Conservation (phyloP, 2,329 filamentous ascomycete genomes). For the Colletotrichum echinochloae region DNA sequence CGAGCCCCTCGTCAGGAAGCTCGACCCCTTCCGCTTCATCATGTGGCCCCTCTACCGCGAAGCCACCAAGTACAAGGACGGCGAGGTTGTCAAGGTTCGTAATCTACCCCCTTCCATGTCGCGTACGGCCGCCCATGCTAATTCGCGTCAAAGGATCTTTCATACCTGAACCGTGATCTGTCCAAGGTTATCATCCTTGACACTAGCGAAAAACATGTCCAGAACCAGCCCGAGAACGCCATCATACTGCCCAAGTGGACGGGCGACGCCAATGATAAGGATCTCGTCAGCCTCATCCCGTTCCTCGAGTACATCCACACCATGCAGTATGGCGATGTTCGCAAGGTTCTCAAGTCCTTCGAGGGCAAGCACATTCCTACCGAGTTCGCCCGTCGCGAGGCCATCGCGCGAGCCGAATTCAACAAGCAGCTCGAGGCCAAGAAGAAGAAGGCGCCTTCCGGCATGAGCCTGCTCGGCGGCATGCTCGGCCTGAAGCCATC, state of each 20-base stretch:
- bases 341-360: constrained; percentile 87
- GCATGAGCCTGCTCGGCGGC: constrained; percentile 76
- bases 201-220: constrained; percentile 83
- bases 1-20: constrained; percentile 89
- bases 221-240: constrained; percentile 95
- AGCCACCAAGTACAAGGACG: constrained; percentile 96
- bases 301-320: constrained; percentile 98
- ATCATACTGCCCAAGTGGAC: constrained; percentile 93
- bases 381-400: constrained; percentile 91
- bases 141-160: constrained; percentile 77
- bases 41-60: constrained; percentile 96
- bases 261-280: constrained; percentile 84
- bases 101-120: background rate
- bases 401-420: constrained; percentile 86
- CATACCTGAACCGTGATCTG: constrained; percentile 94
- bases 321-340: constrained; percentile 90
- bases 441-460: constrained; percentile 66
- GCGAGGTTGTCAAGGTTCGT: constrained; percentile 92
- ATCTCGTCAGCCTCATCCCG: constrained; percentile 89
- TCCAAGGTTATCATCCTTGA: constrained; percentile 97
- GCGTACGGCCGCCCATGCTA: constrained; percentile 23
- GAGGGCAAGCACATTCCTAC: constrained; percentile 89
- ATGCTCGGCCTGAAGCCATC: constrained; percentile 82
- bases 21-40: constrained; percentile 95
- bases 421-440: constrained; percentile 80